Evolutionary conservation across 2,329 filamentous ascomycete genomes (phyloP), one percentile per base, ranked within the genome.

Genomic region (Fusarium albosuccineum): DNA sequence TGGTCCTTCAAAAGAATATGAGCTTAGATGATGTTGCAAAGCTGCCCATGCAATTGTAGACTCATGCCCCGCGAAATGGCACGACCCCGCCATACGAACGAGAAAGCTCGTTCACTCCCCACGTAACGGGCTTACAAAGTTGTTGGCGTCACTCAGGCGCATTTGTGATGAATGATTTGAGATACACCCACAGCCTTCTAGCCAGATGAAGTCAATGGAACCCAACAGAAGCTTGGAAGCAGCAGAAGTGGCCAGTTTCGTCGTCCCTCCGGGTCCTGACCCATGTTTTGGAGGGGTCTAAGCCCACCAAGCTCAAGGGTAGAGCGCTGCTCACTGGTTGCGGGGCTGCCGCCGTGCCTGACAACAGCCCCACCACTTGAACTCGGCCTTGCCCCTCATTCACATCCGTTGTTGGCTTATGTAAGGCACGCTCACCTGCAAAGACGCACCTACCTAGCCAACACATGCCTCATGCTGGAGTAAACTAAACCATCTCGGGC

Each of bases 381-480:
- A 52, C 39, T 50, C 16, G 40, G 10, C n/a, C 16, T 51, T 56
- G 53, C 53, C 53, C 53, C 53, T 56, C 53, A 56, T 50, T 41
- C 40, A 36, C 40, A 4, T 22, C 14, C n/a, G 36, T 16, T 36
- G 22, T 42, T 50, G 34, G 66, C 66, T 68, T 69, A 68, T 69
- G 57, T 64, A 69, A 69, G 62, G 55, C 46, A 60, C 42, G 6
- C 27, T 14, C 36, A 34, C 45, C 42, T 42, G 10, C 10, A 10
- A 37, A 45, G 62, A 62, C 62, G 62, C 57, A 62, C 56, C 60
- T 30, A 62, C 56, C 60, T 30, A 60, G 44, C 53, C 61, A 71
- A 45, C 70, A 67, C 52, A 60, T 65, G 59, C 58, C 64, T 64
- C 64, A 67, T 65, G 61, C 60, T 45, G 56, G 52, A 52, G 60